A percentile compares a stretch with the other conserved stretches of the same genome.
Conservation (phyloP, 305 asterid species). For the Vinca major region DNA sequence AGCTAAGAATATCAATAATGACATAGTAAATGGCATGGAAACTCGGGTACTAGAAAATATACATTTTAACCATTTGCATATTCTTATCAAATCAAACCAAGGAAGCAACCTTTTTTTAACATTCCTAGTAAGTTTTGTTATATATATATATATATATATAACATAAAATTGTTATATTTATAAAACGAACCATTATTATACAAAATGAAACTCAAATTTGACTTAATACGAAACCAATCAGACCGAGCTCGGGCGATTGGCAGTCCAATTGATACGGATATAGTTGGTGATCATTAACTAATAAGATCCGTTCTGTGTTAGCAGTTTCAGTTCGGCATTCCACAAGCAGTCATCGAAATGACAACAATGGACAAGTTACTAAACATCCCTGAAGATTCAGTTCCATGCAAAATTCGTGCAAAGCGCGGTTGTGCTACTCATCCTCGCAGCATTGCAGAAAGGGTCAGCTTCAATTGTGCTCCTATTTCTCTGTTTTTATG, state of each 20-base stretch:
- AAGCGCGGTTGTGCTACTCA: constrained; percentile 97
- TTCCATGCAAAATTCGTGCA: constrained; percentile 89
- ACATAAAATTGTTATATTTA: too few relatives aligned
- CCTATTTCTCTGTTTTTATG: neutral
- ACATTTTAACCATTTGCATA: neutral
- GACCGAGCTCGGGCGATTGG: too few relatives aligned
- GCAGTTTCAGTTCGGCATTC: constrained; percentile 73
- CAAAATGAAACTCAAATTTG: too few relatives aligned
- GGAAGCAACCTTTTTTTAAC: too few relatives aligned
- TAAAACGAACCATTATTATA: too few relatives aligned
- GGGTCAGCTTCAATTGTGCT: constrained; percentile 33
- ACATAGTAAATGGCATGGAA: constrained; percentile 30
- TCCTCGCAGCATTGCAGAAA: constrained; percentile 96
- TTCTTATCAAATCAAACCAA: too few relatives aligned
- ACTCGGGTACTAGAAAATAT: constrained; percentile 41
- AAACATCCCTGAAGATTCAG: constrained; percentile 74
- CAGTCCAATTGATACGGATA: neutral
- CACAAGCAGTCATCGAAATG: constrained; percentile 54
- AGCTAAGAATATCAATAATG: constrained; percentile 25
- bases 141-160: too few relatives aligned
- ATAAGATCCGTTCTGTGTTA: neutral
- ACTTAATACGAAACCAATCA: too few relatives aligned
- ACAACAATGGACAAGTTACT: constrained; percentile 60
- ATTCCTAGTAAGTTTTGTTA: too few relatives aligned
- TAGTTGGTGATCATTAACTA: neutral